Percentiles rank a stretch among this genome's conserved stretches.
phyloP scores from a whole-genome alignment of 495 filamentous ascomycete genomes.

The Filosporella fistucella region DNA sequence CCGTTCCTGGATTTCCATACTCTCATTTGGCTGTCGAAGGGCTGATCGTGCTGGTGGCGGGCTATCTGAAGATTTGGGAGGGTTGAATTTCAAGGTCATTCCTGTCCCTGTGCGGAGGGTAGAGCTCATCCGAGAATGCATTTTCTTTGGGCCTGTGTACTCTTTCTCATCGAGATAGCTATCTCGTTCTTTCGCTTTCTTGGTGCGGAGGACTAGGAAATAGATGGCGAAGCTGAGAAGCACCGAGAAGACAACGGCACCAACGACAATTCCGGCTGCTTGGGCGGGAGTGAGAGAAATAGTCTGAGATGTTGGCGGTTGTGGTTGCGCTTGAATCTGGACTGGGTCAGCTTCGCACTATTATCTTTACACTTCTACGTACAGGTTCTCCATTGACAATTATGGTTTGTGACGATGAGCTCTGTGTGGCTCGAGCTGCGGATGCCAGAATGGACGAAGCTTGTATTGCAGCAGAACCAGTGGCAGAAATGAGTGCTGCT shows the following conservation, averaged over 20 bases:
- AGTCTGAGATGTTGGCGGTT: background rate
- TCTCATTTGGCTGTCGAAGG: background rate
- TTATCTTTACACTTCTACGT: too few relatives aligned
- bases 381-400: background rate
- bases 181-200: conserved; percentile 4
- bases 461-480: conserved; percentile 8
- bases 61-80: conserved; percentile 3
- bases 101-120: conserved; percentile 3
- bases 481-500: conserved; percentile 2
- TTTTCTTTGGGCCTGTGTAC: background rate
- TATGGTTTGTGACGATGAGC: background rate
- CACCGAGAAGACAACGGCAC: background rate
- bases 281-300: background rate
- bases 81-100: conserved; percentile 8
- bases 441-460: conserved; percentile 10
- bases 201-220: background rate
- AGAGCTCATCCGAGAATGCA: background rate
- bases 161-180: conserved; percentile 5
- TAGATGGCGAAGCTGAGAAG: conserved; percentile 1
- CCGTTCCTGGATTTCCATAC: background rate
- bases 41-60: background rate
- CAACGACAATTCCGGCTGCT: background rate
- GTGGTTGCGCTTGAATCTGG: background rate
- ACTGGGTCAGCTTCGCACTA: too few relatives aligned
- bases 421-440: conserved; percentile 1